Evolutionary conservation across 495 filamentous ascomycete species (phyloP).

Genomic region (Penicillium verhagenii): DNA sequence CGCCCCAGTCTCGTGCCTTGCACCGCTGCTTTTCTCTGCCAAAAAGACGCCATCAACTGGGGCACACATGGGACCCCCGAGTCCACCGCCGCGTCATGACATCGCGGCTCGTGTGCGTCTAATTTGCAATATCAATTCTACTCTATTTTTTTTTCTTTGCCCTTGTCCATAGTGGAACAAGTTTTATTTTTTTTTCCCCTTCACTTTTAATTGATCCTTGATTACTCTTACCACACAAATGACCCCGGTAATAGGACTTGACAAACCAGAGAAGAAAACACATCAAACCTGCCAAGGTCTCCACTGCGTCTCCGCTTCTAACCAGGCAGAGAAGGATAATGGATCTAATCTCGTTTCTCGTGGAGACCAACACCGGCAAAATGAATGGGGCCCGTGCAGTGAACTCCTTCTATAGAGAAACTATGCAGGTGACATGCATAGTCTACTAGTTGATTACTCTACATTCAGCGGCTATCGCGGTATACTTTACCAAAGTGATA

Average conservation of each 20-base stretch:
- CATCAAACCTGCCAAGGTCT: background rate
- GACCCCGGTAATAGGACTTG: background rate
- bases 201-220: background rate
- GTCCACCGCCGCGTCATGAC: slow-evolving; percentile 15
- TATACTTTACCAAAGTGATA: too few relatives aligned
- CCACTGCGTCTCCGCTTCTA: background rate
- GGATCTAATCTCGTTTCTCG: background rate
- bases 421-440: background rate
- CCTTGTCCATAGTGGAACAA: too few relatives aligned
- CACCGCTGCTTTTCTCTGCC: background rate
- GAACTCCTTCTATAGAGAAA: background rate
- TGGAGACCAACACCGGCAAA: background rate
- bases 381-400: background rate
- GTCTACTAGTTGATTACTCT: too few relatives aligned
- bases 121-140: too few relatives aligned
- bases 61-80: slow-evolving; percentile 13
- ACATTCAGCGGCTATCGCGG: too few relatives aligned
- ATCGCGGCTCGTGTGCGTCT: background rate
- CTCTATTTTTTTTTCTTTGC: too few relatives aligned
- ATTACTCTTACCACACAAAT: background rate
- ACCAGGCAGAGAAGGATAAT: background rate
- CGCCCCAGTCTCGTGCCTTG: slow-evolving; percentile 15
- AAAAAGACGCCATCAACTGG: slow-evolving; percentile 3
- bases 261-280: too few relatives aligned
- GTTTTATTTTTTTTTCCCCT: slow-evolving; percentile 1